Evolutionary conservation across 2,329 filamentous ascomycete genomes (phyloP).

Genomic region (Monosporascus sp.): DNA sequence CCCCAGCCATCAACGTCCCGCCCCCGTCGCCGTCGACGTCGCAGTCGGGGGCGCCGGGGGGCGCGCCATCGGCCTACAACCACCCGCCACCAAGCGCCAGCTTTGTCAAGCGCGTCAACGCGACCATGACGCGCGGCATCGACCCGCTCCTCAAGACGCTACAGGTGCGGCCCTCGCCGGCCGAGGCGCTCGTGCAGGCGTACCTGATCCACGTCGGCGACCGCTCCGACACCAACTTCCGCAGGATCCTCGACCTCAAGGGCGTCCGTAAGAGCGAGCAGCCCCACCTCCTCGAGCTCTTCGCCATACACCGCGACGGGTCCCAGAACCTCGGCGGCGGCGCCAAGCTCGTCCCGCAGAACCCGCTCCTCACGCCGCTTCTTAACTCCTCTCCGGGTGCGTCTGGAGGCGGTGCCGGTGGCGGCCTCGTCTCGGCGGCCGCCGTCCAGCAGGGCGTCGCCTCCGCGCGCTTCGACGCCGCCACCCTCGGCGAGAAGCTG

Average conservation of each 20-base stretch:
- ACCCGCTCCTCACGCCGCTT: constrained; percentile 65
- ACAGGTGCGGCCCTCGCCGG: constrained; percentile 84
- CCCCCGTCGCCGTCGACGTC: not conserved
- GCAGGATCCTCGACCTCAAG: constrained; percentile 92
- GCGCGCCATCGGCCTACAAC: constrained; percentile 3
- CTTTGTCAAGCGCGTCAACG: constrained; percentile 82
- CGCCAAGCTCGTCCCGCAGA: constrained; percentile 54
- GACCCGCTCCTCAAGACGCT: constrained; percentile 93
- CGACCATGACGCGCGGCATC: constrained; percentile 70
- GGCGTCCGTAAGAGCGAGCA: constrained; percentile 84
- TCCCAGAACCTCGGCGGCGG: constrained; percentile 57
- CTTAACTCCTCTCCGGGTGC: constrained; percentile 34
- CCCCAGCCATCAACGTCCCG: constrained; percentile 19
- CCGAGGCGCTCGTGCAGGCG: constrained; percentile 91
- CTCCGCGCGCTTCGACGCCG: constrained; percentile 64
- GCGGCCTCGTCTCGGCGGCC: constrained; percentile 32
- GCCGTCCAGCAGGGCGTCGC: constrained; percentile 22
- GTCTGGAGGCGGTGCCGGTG: constrained; percentile 25
- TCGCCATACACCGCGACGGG: constrained; percentile 72
- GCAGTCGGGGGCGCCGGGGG: not conserved
- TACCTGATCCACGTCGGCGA: constrained; percentile 97
- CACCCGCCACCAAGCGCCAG: constrained; percentile 42
- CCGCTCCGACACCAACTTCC: constrained; percentile 89
- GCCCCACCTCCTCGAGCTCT: constrained; percentile 76
- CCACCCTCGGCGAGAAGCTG: constrained; percentile 77